Evolutionary conservation across 2,329 filamentous ascomycete genomes (phyloP).

Genomic region (Aspergillus puulaauensis): DNA sequence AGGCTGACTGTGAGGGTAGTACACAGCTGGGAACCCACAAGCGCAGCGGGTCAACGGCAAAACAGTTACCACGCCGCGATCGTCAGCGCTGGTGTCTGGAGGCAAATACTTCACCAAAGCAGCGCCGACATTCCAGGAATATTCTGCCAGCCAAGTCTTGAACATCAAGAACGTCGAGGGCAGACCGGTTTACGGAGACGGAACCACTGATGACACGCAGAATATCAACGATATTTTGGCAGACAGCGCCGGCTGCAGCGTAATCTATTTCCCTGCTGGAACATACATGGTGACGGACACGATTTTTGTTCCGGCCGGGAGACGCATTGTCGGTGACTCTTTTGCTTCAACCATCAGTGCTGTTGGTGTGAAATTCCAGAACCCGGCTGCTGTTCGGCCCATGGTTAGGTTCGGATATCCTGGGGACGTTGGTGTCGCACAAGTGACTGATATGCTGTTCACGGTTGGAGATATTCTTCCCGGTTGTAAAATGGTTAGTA

Average conservation of each 20-base stretch:
- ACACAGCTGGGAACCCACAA: conserved; percentile 17
- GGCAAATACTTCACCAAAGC: conserved; percentile 42
- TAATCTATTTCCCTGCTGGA: conserved; percentile 59
- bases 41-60: conserved; percentile 28
- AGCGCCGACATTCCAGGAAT: conserved; percentile 46
- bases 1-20: conserved; percentile 4
- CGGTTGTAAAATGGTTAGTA: conserved; percentile 37
- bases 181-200: conserved; percentile 44
- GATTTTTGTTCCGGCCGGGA: conserved; percentile 47
- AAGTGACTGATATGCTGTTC: conserved; percentile 54
- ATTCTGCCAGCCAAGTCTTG: conserved; percentile 42
- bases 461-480: conserved; percentile 49
- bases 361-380: conserved; percentile 47
- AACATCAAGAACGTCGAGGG: conserved; percentile 48
- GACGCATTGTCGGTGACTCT: conserved; percentile 55
- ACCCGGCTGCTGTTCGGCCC: conserved; percentile 44
- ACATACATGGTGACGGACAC: conserved; percentile 52
- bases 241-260: conserved; percentile 42
- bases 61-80: conserved; percentile 27
- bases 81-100: conserved; percentile 29
- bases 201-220: conserved; percentile 37
- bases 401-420: conserved; percentile 52
- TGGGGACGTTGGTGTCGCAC: conserved; percentile 49
- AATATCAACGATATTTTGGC: conserved; percentile 37
- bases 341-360: conserved; percentile 52